Base-by-base conservation (phyloP, 371 early-diverging fungal species). In the Entomophthora muscae region DNA sequence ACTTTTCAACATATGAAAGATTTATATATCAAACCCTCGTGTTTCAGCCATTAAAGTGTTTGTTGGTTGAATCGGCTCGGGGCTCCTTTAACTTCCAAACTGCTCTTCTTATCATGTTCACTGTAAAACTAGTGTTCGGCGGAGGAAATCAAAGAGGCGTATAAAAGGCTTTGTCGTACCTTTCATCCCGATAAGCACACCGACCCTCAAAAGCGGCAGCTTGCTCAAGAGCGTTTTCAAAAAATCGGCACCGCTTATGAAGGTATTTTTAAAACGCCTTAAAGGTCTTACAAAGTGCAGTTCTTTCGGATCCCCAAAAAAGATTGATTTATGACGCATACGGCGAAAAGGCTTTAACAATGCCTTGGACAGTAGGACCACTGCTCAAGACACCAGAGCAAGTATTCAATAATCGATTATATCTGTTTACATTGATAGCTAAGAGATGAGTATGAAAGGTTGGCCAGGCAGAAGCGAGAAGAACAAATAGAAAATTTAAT, bases 151-250 rank as follows among this genome's bases (percentile, higher is more conserved):
- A 88, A 87, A 69, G 89, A 88, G 51, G 73, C 89, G 1, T 94
- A 91, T 73, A 82, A 84, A 61, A 79, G 85, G 29, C 69, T 91
- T 32, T 87, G 88, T 64, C 76, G 90, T 64, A 78, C 82, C 24
- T 94, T 89, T 67, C 95, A 94, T 67, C 95, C 95, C 1, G 95
- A 94, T 73, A 91, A 88, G 69, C 87, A 85, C 69, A 72, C 70
- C 3, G 76, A 78, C 61, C 75, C 72, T 33, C 69, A 66, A 33
- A 69, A 73, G 33, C 76, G 78, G 63, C 68, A 72, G 58, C 66
- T 78, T 13, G 92, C 95, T 2, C 83, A 89, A 72, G 69, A 73
- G 1, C 75, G 83, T 64, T 94, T 94, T 70, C 90, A 89, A 66
- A 73, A 75, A 21, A 88, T 94, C 62, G 86, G 90, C 69, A 78